These are phyloP conservation scores for Blastosporella zonata DNA, from an alignment of 1,284 basidiomycete species.

Conservation along the genomic window DNA sequence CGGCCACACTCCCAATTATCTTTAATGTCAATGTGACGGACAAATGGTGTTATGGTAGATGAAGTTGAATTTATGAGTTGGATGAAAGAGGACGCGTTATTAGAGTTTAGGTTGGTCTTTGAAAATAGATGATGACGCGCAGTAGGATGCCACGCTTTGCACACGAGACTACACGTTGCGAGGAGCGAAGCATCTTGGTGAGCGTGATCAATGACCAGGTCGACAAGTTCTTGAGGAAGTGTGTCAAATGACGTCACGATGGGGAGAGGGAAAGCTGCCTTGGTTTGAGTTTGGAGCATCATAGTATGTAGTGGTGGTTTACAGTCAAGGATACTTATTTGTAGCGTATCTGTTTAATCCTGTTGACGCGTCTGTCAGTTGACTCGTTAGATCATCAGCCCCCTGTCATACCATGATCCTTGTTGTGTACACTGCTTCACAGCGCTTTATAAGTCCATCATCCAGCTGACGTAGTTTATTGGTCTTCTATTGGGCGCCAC, in stretches of 20 bases:
- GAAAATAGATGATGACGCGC: slow-evolving; percentile 36
- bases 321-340: slow-evolving; percentile 11
- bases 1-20: slow-evolving; percentile 12
- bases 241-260: background rate
- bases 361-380: slow-evolving; percentile 6
- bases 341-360: slow-evolving; percentile 10
- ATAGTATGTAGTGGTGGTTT: background rate
- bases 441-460: background rate
- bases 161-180: slow-evolving; percentile 32
- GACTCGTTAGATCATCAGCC: slow-evolving; percentile 9
- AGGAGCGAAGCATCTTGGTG: slow-evolving; percentile 30
- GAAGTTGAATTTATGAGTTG: slow-evolving; percentile 9
- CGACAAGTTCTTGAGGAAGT: slow-evolving; percentile 29
- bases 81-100: slow-evolving; percentile 14
- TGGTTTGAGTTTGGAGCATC: background rate
- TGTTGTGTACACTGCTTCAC: background rate
- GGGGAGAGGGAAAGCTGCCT: background rate
- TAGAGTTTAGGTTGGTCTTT: slow-evolving; percentile 20
- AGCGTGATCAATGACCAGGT: slow-evolving; percentile 36
- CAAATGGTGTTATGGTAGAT: slow-evolving; percentile 13
- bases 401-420: too few species aligned
- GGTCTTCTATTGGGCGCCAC: background rate
- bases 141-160: slow-evolving; percentile 33
- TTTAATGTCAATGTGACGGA: slow-evolving; percentile 14
- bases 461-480: background rate